Evolutionary conservation across 768 basidiomycete species (phyloP).

Genomic region (Mycena maculata): DNA sequence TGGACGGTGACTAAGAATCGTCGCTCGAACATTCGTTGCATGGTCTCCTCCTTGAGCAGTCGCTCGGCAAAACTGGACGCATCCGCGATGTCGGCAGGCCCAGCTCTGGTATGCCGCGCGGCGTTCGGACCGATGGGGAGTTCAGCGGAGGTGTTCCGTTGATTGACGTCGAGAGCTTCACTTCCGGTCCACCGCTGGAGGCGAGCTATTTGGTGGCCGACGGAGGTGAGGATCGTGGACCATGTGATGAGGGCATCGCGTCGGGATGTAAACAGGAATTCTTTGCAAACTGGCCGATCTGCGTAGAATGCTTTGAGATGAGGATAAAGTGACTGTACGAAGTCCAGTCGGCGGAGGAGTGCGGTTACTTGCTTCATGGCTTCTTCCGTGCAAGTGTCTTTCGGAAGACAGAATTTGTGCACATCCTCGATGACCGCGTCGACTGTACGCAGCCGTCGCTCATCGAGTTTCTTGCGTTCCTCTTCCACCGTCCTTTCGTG

Average conservation of each 20-base stretch:
- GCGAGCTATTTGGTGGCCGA: conserved; percentile 83
- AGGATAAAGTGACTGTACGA: conserved; percentile 89
- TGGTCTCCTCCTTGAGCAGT: conserved; percentile 94
- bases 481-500: conserved; percentile 84
- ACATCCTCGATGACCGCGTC: conserved; percentile 90
- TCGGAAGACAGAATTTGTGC: conserved; percentile 73
- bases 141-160: conserved; percentile 78
- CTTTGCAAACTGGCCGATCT: conserved; percentile 80
- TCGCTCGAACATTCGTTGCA: conserved; percentile 94
- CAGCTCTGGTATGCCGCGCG: conserved; percentile 44
- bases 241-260: conserved; percentile 92
- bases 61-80: conserved; percentile 93
- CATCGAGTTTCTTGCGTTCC: conserved; percentile 84
- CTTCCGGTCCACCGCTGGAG: conserved; percentile 95
- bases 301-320: conserved; percentile 80
- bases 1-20: conserved; percentile 90
- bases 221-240: conserved; percentile 87
- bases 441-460: conserved; percentile 82
- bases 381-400: conserved; percentile 48
- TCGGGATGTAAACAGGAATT: conserved; percentile 78
- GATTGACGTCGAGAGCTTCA: conserved; percentile 88
- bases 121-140: conserved; percentile 52
- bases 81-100: conserved; percentile 63
- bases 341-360: conserved; percentile 80
- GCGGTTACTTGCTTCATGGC: conserved; percentile 73